Conservation (phyloP, 208 protist genomes). For the Leptomonas pyrrhocoris region DNA sequence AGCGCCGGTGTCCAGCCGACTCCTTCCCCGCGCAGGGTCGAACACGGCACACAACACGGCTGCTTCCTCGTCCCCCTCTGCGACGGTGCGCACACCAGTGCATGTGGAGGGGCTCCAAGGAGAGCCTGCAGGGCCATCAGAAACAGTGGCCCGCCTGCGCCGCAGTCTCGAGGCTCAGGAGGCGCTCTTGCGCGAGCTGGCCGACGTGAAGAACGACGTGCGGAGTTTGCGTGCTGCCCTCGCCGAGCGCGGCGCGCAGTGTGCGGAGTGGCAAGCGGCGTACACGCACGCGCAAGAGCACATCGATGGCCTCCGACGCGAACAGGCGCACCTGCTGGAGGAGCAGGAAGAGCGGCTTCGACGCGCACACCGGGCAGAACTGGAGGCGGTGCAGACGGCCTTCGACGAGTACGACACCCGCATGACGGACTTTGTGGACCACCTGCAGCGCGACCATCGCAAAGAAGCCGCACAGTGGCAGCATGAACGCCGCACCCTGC, state of each 20-base stretch:
- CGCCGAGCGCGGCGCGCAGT: conserved; percentile 20
- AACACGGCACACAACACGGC: not conserved
- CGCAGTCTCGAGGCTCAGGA: conserved; percentile 28
- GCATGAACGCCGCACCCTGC: conserved; percentile 38
- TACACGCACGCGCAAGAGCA: conserved; percentile 16
- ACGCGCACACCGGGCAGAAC: conserved; percentile 36
- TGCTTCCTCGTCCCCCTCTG: not conserved
- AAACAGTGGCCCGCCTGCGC: conserved; percentile 22
- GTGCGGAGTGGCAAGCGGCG: conserved; percentile 17
- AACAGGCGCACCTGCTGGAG: conserved; percentile 34
- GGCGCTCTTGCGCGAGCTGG: conserved; percentile 22
- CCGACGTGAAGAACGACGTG: conserved; percentile 12
- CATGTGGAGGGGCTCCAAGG: conserved; percentile 4
- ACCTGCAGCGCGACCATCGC: conserved; percentile 39
- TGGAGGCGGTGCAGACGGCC: conserved; percentile 44
- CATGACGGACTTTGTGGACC: conserved; percentile 47
- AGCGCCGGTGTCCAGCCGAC: not conserved
- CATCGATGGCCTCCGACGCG: not conserved
- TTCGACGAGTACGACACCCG: conserved; percentile 56
- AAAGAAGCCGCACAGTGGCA: conserved; percentile 40
- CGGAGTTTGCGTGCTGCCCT: conserved; percentile 1
- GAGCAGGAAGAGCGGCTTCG: conserved; percentile 40
- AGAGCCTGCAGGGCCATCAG: conserved; percentile 14
- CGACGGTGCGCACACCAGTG: not conserved
- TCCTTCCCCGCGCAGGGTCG: not conserved